Evolutionary conservation across 2,329 filamentous ascomycete species (phyloP).

Genomic region (Fusarium domesticum): DNA sequence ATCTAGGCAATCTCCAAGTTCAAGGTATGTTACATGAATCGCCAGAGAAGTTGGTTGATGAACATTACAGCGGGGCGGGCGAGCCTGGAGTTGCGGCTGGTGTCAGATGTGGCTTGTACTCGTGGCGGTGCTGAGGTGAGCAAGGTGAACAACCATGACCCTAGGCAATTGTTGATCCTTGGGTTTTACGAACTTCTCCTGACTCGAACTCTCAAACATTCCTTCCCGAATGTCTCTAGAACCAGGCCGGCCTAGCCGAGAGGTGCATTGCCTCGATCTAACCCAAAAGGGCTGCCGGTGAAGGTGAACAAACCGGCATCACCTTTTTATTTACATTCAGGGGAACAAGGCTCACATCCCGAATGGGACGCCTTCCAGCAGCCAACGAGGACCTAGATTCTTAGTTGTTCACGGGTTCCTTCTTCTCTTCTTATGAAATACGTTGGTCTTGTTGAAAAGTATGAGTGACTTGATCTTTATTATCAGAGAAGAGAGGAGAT

Average conservation of each 20-base stretch:
- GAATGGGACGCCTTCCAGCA: not conserved
- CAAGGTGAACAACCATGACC: too few species aligned
- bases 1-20: too few species aligned
- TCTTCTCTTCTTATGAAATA: not conserved
- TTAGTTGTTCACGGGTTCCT: not conserved
- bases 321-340: not conserved
- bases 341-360: not conserved
- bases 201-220: not conserved
- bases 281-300: constrained; percentile 18
- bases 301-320: constrained; percentile 3
- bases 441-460: not conserved
- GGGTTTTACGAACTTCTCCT: constrained; percentile 4
- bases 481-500: not conserved
- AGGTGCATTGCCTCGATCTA: constrained; percentile 22
- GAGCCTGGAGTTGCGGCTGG: too few species aligned
- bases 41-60: too few species aligned
- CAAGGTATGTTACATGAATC: too few species aligned
- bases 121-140: too few species aligned
- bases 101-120: too few species aligned
- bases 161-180: not conserved
- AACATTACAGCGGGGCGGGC: too few species aligned
- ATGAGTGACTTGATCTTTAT: too few species aligned
- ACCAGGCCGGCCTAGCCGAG: constrained; percentile 19
- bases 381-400: not conserved
- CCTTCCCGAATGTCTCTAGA: constrained; percentile 4